A percentile compares a stretch with the other conserved stretches of the same genome.
Evolutionary conservation across 2,329 filamentous ascomycete species (phyloP).

Genomic region (Venturia oleaginea): DNA sequence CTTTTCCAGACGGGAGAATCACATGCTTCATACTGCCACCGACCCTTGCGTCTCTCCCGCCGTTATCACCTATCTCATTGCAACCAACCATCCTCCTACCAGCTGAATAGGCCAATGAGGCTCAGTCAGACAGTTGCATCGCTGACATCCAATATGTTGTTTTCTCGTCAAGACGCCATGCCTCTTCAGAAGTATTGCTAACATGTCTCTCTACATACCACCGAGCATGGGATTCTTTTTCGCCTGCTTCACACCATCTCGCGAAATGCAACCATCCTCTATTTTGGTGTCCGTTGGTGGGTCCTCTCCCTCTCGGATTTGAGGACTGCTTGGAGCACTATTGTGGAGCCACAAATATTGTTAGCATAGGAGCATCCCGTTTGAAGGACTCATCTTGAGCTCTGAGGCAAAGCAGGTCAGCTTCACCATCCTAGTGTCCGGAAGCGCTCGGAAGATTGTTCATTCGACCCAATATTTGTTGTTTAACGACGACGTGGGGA

Average conservation of each 20-base stretch:
- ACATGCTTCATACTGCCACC: background rate
- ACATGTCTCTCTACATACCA: background rate
- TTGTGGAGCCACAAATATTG: background rate
- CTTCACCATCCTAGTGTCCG: background rate
- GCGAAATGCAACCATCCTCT: background rate
- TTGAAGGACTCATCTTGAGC: background rate
- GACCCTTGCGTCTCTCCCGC: background rate
- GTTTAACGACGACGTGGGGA: too few relatives aligned
- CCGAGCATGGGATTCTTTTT: background rate
- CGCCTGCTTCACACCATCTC: background rate
- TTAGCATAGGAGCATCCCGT: background rate
- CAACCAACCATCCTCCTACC: background rate
- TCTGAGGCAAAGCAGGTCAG: background rate
- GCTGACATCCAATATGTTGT: background rate
- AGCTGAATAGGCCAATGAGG: background rate
- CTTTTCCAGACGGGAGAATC: background rate
- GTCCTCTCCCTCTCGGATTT: too few relatives aligned
- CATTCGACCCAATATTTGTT: background rate
- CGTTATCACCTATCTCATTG: background rate
- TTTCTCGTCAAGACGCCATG: background rate
- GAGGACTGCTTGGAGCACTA: background rate
- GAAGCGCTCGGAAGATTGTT: background rate
- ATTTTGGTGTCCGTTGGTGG: background rate
- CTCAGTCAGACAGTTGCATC: slow-evolving; percentile 6
- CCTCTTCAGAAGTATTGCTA: background rate